Percentiles rank a stretch among this genome's conserved stretches.
Conservation (phyloP, 306 rosid species). For the Leucaena leucocephala region DNA sequence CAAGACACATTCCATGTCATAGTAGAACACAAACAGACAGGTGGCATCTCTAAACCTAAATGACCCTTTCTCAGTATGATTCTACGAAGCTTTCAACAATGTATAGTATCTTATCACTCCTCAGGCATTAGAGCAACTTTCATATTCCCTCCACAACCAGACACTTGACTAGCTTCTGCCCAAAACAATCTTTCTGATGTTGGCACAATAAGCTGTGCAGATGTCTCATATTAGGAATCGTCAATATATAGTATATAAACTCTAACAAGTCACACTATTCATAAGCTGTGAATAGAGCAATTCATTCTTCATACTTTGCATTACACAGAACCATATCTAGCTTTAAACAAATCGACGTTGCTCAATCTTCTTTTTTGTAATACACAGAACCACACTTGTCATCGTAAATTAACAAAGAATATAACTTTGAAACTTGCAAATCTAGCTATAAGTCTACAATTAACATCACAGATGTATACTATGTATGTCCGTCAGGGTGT, state of each 20-base stretch:
- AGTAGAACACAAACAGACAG: constrained; percentile 12
- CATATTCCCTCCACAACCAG: not conserved
- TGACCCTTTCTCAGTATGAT: not conserved
- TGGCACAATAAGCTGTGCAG: not conserved
- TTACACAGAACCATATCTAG: not conserved
- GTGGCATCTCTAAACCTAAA: constrained; percentile 4
- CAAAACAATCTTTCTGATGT: not conserved
- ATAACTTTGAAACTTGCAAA: not conserved
- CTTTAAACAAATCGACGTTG: not conserved
- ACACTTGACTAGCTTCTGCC: not conserved
- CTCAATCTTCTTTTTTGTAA: not conserved
- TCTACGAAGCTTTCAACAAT: not conserved
- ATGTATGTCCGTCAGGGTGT: not conserved
- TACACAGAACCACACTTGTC: not conserved
- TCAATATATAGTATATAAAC: not conserved
- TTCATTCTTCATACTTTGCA: not conserved
- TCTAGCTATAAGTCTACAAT: not conserved
- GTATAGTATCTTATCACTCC: not conserved
- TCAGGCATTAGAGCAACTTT: not conserved
- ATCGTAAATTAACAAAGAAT: not conserved
- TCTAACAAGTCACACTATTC: not conserved
- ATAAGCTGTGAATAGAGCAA: not conserved
- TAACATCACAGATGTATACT: not conserved
- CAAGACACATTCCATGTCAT: constrained; percentile 25
- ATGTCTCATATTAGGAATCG: not conserved